Percentiles rank a stretch among this genome's conserved stretches.
Conservation (phyloP, 768 basidiomycete species). For the Basidioascus undulatus region DNA sequence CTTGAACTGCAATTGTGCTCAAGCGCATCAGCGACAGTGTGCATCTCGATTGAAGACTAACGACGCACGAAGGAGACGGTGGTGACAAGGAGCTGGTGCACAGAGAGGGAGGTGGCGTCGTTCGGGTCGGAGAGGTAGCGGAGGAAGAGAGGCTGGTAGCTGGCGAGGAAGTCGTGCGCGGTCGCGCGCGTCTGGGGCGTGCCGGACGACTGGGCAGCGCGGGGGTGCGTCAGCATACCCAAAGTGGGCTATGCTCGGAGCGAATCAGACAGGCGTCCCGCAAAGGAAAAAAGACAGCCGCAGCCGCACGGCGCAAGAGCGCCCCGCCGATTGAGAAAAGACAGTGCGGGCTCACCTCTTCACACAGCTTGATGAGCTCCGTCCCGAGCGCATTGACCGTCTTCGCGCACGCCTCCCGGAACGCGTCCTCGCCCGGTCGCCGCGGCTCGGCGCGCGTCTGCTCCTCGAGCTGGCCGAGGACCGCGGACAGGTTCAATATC, state of each 20-base stretch:
- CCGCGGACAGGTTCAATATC: conserved; percentile 60
- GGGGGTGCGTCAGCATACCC: not conserved
- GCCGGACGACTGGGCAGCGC: not conserved
- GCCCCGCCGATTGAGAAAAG: conserved; percentile 1
- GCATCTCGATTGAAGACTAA: not conserved
- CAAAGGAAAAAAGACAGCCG: not conserved
- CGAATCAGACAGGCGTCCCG: not conserved
- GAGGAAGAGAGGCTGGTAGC: conserved; percentile 50
- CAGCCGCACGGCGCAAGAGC: not conserved
- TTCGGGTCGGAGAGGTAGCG: conserved; percentile 74
- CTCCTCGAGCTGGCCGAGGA: conserved; percentile 51
- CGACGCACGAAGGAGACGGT: conserved; percentile 45
- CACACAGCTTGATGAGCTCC: conserved; percentile 60
- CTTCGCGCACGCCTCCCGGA: conserved; percentile 68
- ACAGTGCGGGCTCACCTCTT: conserved; percentile 35
- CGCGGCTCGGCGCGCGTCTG: conserved; percentile 20
- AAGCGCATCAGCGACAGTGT: not conserved
- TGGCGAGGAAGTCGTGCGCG: conserved; percentile 1
- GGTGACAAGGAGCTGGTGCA: conserved; percentile 55
- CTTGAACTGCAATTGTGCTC: conserved; percentile 40
- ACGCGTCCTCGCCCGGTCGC: conserved; percentile 60
- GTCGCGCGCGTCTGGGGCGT: not conserved
- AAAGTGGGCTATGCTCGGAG: not conserved
- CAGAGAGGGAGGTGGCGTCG: conserved; percentile 64
- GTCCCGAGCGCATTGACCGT: conserved; percentile 57